Evolutionary conservation across 1,284 basidiomycete genomes (phyloP).

Genomic region (Trametes sp.): DNA sequence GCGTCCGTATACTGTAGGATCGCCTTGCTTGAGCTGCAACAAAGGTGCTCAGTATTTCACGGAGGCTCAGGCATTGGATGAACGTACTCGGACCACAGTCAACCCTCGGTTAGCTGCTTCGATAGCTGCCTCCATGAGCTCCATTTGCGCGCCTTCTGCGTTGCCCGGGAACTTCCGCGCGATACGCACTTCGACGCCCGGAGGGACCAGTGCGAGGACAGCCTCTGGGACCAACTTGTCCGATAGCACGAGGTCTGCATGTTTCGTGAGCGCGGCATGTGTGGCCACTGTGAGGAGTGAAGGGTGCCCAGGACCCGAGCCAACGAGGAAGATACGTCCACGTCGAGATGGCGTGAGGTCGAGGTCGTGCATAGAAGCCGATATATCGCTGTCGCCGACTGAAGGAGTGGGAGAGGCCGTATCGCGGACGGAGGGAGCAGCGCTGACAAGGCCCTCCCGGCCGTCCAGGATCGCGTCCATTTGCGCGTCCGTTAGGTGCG

Average conservation of each 20-base stretch:
- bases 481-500: constrained; percentile 70
- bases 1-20: constrained; percentile 94
- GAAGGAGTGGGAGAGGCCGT: constrained; percentile 20
- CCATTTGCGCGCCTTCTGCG: constrained; percentile 92
- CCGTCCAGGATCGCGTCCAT: constrained; percentile 72
- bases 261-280: constrained; percentile 78
- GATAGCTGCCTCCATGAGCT: constrained; percentile 92
- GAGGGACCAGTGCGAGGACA: constrained; percentile 89
- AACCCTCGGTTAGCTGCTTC: constrained; percentile 83
- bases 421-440: constrained; percentile 10
- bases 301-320: constrained; percentile 95
- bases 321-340: constrained; percentile 88
- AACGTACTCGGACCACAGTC: constrained; percentile 83
- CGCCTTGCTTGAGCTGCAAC: constrained; percentile 90
- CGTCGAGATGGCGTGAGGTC: constrained; percentile 43
- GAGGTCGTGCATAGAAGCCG: constrained; percentile 36
- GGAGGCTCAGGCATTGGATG: too few relatives aligned
- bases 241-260: constrained; percentile 88
- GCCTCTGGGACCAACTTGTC: constrained; percentile 97
- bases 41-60: constrained; percentile 2
- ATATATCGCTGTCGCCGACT: constrained; percentile 29
- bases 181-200: constrained; percentile 75
- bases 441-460: constrained; percentile 35
- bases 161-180: constrained; percentile 98
- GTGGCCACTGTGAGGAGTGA: constrained; percentile 91